Conservation (phyloP, 2,329 filamentous ascomycete species). For the Apiospora koreana region DNA sequence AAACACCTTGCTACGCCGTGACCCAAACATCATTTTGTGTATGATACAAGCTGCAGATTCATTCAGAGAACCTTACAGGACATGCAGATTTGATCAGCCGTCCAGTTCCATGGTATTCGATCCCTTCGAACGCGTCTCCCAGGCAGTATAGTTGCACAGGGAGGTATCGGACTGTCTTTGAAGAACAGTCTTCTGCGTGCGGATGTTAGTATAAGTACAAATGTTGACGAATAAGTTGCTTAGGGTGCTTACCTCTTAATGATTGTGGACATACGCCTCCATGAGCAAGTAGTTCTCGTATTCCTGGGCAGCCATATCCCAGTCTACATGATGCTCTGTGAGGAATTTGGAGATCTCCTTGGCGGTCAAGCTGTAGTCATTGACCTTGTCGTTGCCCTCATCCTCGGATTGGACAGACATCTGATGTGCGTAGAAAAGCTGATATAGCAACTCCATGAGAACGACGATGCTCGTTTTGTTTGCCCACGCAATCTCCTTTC, state of each 20-base stretch:
- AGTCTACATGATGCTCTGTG: neutral
- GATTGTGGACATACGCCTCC: neutral
- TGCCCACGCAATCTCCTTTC: neutral
- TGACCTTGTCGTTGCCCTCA: neutral
- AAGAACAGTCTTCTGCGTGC: neutral
- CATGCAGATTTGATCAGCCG: neutral
- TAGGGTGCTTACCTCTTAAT: neutral
- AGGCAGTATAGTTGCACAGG: neutral
- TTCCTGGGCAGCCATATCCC: neutral
- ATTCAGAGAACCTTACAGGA: no score
- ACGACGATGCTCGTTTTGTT: neutral
- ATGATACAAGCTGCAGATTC: neutral
- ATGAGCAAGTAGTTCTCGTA: neutral
- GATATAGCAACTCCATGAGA: neutral
- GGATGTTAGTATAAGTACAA: neutral
- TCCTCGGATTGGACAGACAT: neutral
- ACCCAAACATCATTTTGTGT: neutral
- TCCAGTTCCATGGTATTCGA: neutral
- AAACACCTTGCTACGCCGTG: neutral
- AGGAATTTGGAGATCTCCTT: neutral
- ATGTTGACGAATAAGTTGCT: no score
- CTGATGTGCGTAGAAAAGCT: neutral
- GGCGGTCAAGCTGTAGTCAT: neutral
- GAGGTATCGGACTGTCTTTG: neutral
- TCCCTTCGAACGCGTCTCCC: neutral